A percentile compares a stretch with the other conserved stretches of the same genome.
Conservation (phyloP, 345 rosid genomes). For the Melaleuca quinquenervia region DNA sequence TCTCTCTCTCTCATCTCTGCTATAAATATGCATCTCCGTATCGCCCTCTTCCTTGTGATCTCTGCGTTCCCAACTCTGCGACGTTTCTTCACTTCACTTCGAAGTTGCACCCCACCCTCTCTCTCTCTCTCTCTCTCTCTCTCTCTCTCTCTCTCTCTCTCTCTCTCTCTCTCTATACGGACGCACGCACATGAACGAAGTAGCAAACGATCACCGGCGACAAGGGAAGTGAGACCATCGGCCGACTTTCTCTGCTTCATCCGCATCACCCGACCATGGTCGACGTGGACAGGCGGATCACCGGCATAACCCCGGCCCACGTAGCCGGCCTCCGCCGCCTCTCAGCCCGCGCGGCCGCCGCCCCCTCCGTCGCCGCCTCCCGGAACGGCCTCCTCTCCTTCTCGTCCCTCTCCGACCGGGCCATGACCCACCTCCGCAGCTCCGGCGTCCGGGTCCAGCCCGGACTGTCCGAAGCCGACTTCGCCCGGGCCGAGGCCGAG, state of each 20-base stretch:
- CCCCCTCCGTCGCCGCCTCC: constrained; percentile 7
- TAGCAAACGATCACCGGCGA: background rate
- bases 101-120: background rate
- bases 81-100: background rate
- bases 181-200: background rate
- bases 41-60: background rate
- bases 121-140: background rate
- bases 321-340: constrained; percentile 90
- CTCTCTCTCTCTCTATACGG: background rate
- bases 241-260: background rate
- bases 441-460: constrained; percentile 72
- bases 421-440: constrained; percentile 50
- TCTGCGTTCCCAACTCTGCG: background rate
- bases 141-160: background rate
- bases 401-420: constrained; percentile 68
- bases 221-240: background rate
- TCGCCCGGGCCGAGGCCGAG: constrained; percentile 83
- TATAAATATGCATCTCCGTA: background rate
- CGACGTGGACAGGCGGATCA: constrained; percentile 95
- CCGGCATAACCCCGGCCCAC: constrained; percentile 88
- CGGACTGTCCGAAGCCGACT: constrained; percentile 77
- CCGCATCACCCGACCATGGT: constrained; percentile 38
- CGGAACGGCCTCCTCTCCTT: constrained; percentile 73
- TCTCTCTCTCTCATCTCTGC: background rate
- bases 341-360: constrained; percentile 87